Conservation (phyloP, 352 stramenopile genomes). For the Lagenidium giganteum region DNA sequence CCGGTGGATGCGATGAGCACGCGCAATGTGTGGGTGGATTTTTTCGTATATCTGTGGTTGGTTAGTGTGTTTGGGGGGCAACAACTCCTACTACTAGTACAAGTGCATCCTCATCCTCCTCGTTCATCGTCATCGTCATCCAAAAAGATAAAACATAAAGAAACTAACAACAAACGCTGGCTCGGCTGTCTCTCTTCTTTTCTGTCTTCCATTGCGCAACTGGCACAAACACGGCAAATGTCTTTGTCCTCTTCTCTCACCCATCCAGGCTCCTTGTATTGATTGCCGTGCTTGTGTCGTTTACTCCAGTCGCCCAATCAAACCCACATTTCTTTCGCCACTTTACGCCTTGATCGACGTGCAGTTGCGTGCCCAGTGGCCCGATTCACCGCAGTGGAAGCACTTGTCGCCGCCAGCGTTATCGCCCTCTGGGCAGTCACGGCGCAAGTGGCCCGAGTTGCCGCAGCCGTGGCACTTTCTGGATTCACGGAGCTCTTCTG, state of each 20-base stretch:
- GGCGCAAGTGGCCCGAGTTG: constrained; percentile 59
- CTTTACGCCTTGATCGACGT: constrained; percentile 45
- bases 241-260: not conserved
- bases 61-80: too few relatives aligned
- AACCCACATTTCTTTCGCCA: not conserved
- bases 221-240: not conserved
- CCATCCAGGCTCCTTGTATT: not conserved
- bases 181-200: constrained; percentile 29
- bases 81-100: too few relatives aligned
- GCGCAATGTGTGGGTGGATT: too few relatives aligned
- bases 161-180: too few relatives aligned
- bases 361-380: constrained; percentile 82
- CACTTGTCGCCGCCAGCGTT: constrained; percentile 68
- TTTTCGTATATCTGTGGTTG: too few relatives aligned
- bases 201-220: constrained; percentile 22
- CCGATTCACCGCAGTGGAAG: constrained; percentile 75
- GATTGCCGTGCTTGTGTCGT: not conserved
- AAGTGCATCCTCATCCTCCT: too few relatives aligned
- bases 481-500: constrained; percentile 56
- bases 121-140: too few relatives aligned
- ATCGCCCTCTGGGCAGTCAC: constrained; percentile 78
- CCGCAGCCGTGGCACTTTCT: constrained; percentile 79
- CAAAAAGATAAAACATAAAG: too few relatives aligned
- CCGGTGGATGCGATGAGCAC: too few relatives aligned
- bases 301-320: not conserved